These are phyloP conservation scores for Ceriops decandra DNA, from an alignment of 345 rosid genomes.

Conservation along the genomic window DNA sequence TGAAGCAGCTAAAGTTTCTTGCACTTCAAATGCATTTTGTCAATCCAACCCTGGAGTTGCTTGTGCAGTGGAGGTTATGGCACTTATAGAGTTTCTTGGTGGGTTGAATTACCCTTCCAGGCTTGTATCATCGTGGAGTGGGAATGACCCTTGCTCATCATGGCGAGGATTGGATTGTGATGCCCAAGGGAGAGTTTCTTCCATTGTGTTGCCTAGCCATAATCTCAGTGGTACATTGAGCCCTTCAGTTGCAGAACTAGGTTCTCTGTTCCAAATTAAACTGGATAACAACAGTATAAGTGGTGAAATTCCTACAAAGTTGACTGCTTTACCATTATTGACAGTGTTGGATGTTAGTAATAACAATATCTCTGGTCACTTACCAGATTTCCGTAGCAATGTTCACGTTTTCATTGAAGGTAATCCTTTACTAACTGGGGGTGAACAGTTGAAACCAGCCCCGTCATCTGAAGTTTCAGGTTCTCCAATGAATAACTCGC, in stretches of 20 bases:
- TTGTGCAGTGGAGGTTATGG: constrained; percentile 57
- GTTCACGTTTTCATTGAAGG: constrained; percentile 37
- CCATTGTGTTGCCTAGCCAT: constrained; percentile 41
- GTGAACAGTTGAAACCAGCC: constrained; percentile 13
- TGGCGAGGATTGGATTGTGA: constrained; percentile 58
- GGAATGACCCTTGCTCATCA: constrained; percentile 56
- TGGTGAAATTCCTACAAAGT: constrained; percentile 49
- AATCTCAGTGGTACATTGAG: constrained; percentile 63
- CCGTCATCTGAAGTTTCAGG: constrained; percentile 28
- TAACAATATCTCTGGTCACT: constrained; percentile 56
- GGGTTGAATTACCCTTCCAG: constrained; percentile 52
- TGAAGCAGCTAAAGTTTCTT: constrained; percentile 37
- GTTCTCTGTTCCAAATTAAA: constrained; percentile 41
- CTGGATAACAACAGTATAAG: constrained; percentile 45
- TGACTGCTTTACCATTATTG: constrained; percentile 57
- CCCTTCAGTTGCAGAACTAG: constrained; percentile 54
- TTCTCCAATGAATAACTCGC: constrained; percentile 9
- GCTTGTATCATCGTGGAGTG: constrained; percentile 57
- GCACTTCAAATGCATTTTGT: constrained; percentile 51
- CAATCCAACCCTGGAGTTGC: constrained; percentile 37
- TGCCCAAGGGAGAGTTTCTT: constrained; percentile 21
- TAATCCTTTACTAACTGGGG: constrained; percentile 42
- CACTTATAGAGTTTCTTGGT: constrained; percentile 55
- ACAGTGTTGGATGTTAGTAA: constrained; percentile 45
- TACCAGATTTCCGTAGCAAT: constrained; percentile 40